Base-by-base conservation (phyloP, 2,329 filamentous ascomycete species). In the Apiospora sp. region DNA sequence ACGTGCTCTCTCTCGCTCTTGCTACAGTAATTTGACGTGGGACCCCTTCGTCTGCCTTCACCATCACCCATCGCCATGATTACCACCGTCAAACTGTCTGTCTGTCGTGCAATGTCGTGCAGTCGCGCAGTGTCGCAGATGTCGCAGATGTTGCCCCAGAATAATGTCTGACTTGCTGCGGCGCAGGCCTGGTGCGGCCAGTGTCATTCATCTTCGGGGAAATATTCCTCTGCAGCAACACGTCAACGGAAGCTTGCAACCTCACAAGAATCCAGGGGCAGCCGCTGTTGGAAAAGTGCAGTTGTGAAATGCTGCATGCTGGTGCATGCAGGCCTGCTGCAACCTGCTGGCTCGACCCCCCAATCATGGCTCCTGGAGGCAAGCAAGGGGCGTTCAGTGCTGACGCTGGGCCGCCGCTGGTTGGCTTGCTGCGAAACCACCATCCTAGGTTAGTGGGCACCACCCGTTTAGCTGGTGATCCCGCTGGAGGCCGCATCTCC, bases 91-190 rank as follows among this genome's bases (percentile, higher is more conserved):
- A 71, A 71, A 46, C 70, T 41, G 70, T 24, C 70, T 41, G 70
- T 24, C 49, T 69, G 72, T 49, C 49, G 70, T 73, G 72, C 68
- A 68, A 68, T 73, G 72, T 72, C 70, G 54, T 54, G 68, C 68
- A 70, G 41, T n/a, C n/a, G n/a, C n/a, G n/a, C n/a, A n/a, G n/a
- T n/a, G n/a, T n/a, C n/a, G n/a, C n/a, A n/a, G n/a, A n/a, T 71
- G 72, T 73, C 72, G 69, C 72, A 73, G 67, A 73, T 61, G 34
- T 48, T 51, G 72, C 70, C 51, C 68, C 34, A 41, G 30, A 13
- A 64, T 41, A 41, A 64, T 64, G 34, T 46, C 41, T 68, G 41
- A 44, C 41, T 48, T 48, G 41, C 43, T 68, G 67, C 41, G n/a
- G 43, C 41, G 24, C n/a, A 46, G 30, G 41, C 24, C 41, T 37